phyloP scores from a whole-genome alignment of 345 rosid species.

The Isatis tinctoria region DNA sequence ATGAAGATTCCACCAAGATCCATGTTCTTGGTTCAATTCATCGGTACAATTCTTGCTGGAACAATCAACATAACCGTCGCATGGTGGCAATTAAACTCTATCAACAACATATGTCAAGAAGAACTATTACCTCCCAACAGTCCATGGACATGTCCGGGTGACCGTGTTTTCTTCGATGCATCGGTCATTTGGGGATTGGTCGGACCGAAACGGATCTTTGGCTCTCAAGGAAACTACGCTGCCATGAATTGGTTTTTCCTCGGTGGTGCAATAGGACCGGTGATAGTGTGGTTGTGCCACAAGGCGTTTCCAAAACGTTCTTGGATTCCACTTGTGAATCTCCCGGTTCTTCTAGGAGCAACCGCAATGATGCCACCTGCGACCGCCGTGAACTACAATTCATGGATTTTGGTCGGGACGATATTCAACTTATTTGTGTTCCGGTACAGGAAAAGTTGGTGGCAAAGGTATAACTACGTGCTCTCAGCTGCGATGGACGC shows the following conservation, averaged over 20 bases:
- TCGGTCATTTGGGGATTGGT: slow-evolving; percentile 90
- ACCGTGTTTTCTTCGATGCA: slow-evolving; percentile 87
- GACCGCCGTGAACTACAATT: slow-evolving; percentile 66
- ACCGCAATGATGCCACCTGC: slow-evolving; percentile 81
- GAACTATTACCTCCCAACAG: slow-evolving; percentile 63
- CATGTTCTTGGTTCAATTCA: slow-evolving; percentile 97
- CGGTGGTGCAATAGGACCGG: slow-evolving; percentile 76
- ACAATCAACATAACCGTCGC: slow-evolving; percentile 75
- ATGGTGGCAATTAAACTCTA: slow-evolving; percentile 76
- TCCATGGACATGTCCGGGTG: slow-evolving; percentile 90
- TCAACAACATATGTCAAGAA: slow-evolving; percentile 72
- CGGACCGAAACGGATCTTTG: slow-evolving; percentile 77
- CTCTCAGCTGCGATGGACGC: slow-evolving; percentile 87
- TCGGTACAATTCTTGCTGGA: slow-evolving; percentile 84
- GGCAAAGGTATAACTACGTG: slow-evolving; percentile 85
- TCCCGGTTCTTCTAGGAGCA: slow-evolving; percentile 84
- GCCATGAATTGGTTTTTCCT: slow-evolving; percentile 89
- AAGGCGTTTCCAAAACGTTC: slow-evolving; percentile 67
- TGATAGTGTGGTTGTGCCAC: slow-evolving; percentile 64
- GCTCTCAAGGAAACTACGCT: slow-evolving; percentile 62
- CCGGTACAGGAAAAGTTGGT: slow-evolving; percentile 70
- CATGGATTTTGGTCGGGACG: slow-evolving; percentile 77
- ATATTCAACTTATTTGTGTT: slow-evolving; percentile 77
- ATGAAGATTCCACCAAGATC: slow-evolving; percentile 97
- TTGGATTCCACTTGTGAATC: slow-evolving; percentile 86